Evolutionary conservation across 495 filamentous ascomycete genomes (phyloP).

Genomic region (Penicillium daleae): DNA sequence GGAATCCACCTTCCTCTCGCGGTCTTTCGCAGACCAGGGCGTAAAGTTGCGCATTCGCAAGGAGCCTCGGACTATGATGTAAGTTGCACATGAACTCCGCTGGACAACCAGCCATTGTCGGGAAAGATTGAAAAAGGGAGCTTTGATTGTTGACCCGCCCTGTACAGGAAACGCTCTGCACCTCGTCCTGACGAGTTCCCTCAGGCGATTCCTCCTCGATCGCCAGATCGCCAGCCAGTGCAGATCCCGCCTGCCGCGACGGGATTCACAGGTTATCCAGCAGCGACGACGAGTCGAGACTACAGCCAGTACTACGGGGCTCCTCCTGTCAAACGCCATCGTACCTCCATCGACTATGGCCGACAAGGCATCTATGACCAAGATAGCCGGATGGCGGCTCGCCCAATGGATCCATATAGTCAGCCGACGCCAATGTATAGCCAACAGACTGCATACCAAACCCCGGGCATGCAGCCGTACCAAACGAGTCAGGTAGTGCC

Average conservation of each 20-base stretch:
- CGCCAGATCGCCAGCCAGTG: conserved; percentile 47
- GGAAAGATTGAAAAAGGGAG: neutral
- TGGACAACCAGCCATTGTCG: neutral
- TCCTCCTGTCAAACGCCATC: conserved; percentile 45
- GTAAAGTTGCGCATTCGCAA: conserved; percentile 89
- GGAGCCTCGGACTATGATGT: conserved; percentile 68
- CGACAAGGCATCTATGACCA: conserved; percentile 45
- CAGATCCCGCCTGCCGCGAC: conserved; percentile 38
- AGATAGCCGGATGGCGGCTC: conserved; percentile 44
- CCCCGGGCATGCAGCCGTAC: conserved; percentile 44
- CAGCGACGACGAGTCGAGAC: conserved; percentile 37
- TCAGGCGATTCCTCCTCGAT: conserved; percentile 41
- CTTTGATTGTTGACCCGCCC: conserved; percentile 14
- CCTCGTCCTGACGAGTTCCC: conserved; percentile 47
- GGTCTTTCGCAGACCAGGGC: conserved; percentile 94
- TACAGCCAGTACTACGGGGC: conserved; percentile 40
- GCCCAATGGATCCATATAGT: conserved; percentile 46
- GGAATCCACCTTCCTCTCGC: conserved; percentile 89
- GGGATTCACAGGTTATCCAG: conserved; percentile 42
- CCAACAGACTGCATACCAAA: conserved; percentile 44
- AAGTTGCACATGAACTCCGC: too few species aligned
- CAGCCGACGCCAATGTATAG: conserved; percentile 45
- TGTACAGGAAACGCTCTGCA: conserved; percentile 44
- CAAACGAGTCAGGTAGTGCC: conserved; percentile 44
- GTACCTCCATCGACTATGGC: conserved; percentile 51